Conservation (phyloP, 2,329 filamentous ascomycete species). For the Cordyceps militaris region DNA sequence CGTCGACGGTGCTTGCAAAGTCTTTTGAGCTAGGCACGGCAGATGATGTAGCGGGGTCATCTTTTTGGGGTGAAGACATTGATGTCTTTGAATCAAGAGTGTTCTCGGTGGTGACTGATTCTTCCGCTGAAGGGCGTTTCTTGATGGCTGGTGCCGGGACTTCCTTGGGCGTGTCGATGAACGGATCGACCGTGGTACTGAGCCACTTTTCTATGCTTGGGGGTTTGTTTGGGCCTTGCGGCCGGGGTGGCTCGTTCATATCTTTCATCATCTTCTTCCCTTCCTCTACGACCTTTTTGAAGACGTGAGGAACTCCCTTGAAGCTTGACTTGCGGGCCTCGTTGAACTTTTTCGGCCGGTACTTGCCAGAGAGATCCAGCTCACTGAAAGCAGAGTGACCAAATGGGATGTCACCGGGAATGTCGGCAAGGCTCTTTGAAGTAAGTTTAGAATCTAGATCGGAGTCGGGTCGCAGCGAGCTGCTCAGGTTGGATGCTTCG, state of each 20-base stretch:
- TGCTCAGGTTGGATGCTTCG: conserved; percentile 22
- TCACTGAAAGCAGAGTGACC: conserved; percentile 62
- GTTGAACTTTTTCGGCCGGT: conserved; percentile 35
- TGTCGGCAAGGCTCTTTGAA: conserved; percentile 51
- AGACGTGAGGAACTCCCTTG: conserved; percentile 53
- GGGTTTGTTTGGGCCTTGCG: conserved; percentile 45
- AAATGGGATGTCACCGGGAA: conserved; percentile 50
- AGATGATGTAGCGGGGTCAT: background rate
- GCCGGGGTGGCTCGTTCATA: conserved; percentile 47
- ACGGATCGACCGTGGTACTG: conserved; percentile 55
- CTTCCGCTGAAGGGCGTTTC: background rate
- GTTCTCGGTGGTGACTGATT: background rate
- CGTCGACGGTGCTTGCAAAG: background rate
- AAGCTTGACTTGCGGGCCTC: conserved; percentile 50
- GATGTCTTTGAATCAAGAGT: background rate
- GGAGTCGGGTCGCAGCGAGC: conserved; percentile 22
- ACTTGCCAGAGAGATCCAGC: conserved; percentile 48
- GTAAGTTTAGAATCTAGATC: conserved; percentile 31
- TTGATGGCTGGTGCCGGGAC: conserved; percentile 12
- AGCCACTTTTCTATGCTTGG: conserved; percentile 61
- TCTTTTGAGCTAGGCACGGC: background rate
- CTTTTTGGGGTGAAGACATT: background rate
- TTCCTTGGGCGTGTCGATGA: conserved; percentile 38
- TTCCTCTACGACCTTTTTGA: conserved; percentile 58
- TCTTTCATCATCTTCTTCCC: conserved; percentile 60